A percentile compares a stretch with the other conserved stretches of the same genome.
phyloP scores from a whole-genome alignment of 106 monocot species.

The Gastrodia elata region DNA sequence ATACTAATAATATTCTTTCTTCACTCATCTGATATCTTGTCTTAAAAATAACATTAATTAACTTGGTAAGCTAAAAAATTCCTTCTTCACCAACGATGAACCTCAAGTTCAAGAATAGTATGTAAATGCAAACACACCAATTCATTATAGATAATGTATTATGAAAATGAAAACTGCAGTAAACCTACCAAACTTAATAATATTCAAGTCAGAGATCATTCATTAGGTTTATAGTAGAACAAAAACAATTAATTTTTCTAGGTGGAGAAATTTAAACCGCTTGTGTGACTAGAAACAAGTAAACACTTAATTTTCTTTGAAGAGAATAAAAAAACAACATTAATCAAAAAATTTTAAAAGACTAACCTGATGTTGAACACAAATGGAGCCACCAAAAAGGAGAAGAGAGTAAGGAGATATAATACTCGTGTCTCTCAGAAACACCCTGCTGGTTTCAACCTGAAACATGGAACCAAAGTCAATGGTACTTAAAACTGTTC shows the following conservation, averaged over 20 bases:
- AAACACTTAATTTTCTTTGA: neutral
- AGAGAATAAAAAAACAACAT: neutral
- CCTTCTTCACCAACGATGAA: no score
- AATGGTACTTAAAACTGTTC: neutral
- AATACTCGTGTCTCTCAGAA: constrained; percentile 69
- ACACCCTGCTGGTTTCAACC: constrained; percentile 97
- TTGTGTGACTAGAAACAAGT: neutral
- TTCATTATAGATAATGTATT: neutral
- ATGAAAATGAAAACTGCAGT: neutral
- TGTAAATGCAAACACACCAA: neutral
- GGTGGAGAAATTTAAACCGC: neutral
- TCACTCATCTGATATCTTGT: no score
- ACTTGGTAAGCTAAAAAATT: no score
- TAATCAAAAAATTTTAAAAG: neutral
- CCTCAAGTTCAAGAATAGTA: neutral
- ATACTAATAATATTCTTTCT: no score
- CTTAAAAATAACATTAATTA: no score
- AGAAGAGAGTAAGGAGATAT: constrained; percentile 87
- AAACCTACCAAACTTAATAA: neutral
- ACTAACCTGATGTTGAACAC: constrained; percentile 88
- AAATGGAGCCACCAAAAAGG: constrained; percentile 76
- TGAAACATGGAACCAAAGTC: constrained; percentile 12
- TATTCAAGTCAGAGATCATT: neutral
- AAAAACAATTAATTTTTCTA: neutral
- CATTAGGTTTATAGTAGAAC: neutral